Evolutionary conservation across 2,329 filamentous ascomycete genomes (phyloP).

Genomic region (Dothidotthia symphoricarpi): DNA sequence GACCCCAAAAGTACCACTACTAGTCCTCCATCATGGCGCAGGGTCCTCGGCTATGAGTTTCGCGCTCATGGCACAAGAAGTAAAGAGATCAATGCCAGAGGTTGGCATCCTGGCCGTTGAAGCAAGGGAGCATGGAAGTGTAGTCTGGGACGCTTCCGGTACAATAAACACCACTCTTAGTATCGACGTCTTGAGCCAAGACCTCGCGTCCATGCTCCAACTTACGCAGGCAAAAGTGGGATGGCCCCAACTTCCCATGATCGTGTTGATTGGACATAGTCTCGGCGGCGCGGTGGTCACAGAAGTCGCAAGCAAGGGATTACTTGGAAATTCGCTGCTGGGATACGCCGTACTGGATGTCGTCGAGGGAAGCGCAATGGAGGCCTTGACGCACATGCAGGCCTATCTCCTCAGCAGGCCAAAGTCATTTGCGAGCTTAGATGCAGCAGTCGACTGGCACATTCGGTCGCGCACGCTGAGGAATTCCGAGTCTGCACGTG

Average conservation of each 20-base stretch:
- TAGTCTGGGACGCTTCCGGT: slow-evolving; percentile 43
- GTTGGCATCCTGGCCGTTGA: slow-evolving; percentile 84
- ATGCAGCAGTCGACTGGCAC: slow-evolving; percentile 90
- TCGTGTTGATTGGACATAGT: slow-evolving; percentile 86
- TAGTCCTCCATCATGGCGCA: slow-evolving; percentile 92
- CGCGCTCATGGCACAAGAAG: slow-evolving; percentile 73
- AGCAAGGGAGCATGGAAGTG: slow-evolving; percentile 80
- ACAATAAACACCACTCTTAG: slow-evolving; percentile 61
- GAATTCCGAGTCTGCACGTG: slow-evolving; percentile 77
- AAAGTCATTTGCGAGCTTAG: slow-evolving; percentile 69
- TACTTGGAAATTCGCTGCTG: slow-evolving; percentile 66
- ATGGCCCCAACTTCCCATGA: slow-evolving; percentile 71
- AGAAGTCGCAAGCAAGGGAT: slow-evolving; percentile 68
- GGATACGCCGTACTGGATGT: slow-evolving; percentile 92
- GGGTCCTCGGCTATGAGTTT: slow-evolving; percentile 93
- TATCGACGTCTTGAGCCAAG: slow-evolving; percentile 68
- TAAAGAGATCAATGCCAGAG: slow-evolving; percentile 71
- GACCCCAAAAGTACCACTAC: slow-evolving; percentile 68
- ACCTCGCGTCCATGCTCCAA: slow-evolving; percentile 68
- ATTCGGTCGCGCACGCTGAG: slow-evolving; percentile 82
- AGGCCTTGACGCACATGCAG: slow-evolving; percentile 92
- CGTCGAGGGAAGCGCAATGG: slow-evolving; percentile 91
- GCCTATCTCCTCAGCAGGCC: slow-evolving; percentile 83
- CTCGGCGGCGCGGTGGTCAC: slow-evolving; percentile 90
- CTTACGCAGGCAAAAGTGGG: slow-evolving; percentile 66